These are phyloP conservation scores for Chytridiales sp. DNA, from an alignment of 371 early-diverging fungal genomes.

Conservation along the genomic window DNA sequence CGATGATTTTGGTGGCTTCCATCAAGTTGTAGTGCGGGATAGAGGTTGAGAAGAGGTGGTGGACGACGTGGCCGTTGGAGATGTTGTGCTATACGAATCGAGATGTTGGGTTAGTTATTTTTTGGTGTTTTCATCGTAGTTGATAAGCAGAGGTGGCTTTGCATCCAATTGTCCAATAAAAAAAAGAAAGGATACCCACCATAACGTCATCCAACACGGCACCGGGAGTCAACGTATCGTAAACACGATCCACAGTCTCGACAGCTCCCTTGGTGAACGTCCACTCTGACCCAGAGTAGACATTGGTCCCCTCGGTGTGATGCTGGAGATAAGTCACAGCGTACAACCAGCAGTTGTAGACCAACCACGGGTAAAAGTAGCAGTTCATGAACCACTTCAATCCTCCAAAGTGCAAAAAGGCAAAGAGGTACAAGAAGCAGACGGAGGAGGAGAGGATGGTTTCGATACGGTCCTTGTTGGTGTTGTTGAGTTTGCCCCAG, in stretches of 20 bases:
- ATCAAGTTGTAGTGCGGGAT: constrained; percentile 43
- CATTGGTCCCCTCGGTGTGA: constrained; percentile 29
- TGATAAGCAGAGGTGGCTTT: too few relatives aligned
- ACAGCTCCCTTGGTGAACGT: constrained; percentile 37
- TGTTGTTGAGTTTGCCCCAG: constrained; percentile 29
- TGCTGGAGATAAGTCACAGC: constrained; percentile 42
- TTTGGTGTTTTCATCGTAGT: not conserved
- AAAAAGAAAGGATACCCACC: too few relatives aligned
- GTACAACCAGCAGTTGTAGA: constrained; percentile 44
- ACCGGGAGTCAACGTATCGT: constrained; percentile 27
- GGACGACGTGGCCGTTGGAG: constrained; percentile 43
- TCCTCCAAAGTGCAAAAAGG: constrained; percentile 18
- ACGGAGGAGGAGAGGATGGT: constrained; percentile 27
- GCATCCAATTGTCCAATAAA: too few relatives aligned
- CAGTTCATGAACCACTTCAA: constrained; percentile 17
- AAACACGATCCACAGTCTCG: constrained; percentile 43
- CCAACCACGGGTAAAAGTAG: constrained; percentile 35
- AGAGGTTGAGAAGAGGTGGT: constrained; percentile 41
- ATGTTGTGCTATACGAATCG: constrained; percentile 45
- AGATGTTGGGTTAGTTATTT: too few relatives aligned
- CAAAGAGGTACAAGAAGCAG: constrained; percentile 19
- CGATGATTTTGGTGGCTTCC: constrained; percentile 35
- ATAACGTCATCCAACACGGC: constrained; percentile 26
- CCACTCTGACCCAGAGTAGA: constrained; percentile 37
- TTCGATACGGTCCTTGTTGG: constrained; percentile 24